Percentiles rank a stretch among this genome's conserved stretches.
phyloP scores from a whole-genome alignment of 2,329 filamentous ascomycete genomes.

The Ophiosphaerella korrae region DNA sequence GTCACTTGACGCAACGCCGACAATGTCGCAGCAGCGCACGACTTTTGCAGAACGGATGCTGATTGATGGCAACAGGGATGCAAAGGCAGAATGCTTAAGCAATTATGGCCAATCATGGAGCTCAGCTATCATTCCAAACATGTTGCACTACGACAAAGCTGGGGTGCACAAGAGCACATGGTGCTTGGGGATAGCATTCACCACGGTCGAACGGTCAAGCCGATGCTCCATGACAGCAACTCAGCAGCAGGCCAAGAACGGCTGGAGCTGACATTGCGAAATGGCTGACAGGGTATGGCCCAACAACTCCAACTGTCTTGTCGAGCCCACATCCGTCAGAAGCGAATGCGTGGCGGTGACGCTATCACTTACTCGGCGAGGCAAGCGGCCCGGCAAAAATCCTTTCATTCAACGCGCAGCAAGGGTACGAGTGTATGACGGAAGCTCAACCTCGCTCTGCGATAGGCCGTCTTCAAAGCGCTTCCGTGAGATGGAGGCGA shows the following conservation, averaged over 20 bases:
- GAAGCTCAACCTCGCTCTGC: neutral
- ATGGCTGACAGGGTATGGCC: slow-evolving; percentile 3
- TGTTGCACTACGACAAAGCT: slow-evolving; percentile 13
- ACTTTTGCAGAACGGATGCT: slow-evolving; percentile 6
- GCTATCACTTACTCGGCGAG: neutral
- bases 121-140: slow-evolving; percentile 2
- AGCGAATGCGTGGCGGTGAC: slow-evolving; percentile 1
- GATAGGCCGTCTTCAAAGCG: neutral
- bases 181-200: slow-evolving; percentile 12
- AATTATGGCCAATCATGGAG: slow-evolving; percentile 10
- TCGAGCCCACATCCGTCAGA: neutral
- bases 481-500: slow-evolving; percentile 2
- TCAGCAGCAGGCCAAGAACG: neutral
- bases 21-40: slow-evolving; percentile 6
- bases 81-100: slow-evolving; percentile 5
- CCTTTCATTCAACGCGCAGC: slow-evolving; percentile 1
- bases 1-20: neutral
- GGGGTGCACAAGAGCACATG: slow-evolving; percentile 15
- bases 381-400: neutral
- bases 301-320: neutral
- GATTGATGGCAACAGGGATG: slow-evolving; percentile 14
- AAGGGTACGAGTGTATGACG: neutral
- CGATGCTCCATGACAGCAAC: slow-evolving; percentile 4
- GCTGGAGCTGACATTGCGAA: neutral
- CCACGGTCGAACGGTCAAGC: slow-evolving; percentile 2